Conservation (phyloP, 2,329 filamentous ascomycete genomes). For the Dactylellina leptospora region DNA sequence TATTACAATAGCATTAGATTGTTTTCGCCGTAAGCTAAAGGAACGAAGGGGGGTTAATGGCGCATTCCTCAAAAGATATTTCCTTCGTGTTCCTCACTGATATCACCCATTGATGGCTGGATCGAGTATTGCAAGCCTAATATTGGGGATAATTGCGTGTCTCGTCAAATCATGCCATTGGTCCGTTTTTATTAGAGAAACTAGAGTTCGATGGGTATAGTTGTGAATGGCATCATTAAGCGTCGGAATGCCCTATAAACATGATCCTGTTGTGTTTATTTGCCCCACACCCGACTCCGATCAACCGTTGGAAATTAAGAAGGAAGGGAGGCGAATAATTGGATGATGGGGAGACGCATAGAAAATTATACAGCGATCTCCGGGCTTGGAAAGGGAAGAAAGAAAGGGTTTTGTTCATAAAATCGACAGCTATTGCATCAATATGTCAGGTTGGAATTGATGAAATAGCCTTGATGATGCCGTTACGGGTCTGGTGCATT, state of each 20-base stretch:
- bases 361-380: background rate
- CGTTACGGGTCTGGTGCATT: constrained; percentile 10
- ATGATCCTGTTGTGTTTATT: background rate
- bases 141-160: too few species aligned
- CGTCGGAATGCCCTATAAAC: constrained; percentile 19
- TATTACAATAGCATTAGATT: background rate
- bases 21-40: constrained; percentile 30
- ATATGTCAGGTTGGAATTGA: constrained; percentile 21
- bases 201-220: constrained; percentile 12
- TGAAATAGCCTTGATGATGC: constrained; percentile 8
- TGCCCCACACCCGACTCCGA: background rate
- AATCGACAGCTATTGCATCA: background rate
- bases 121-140: constrained; percentile 18
- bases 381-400: too few species aligned
- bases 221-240: constrained; percentile 34
- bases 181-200: background rate
- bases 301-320: background rate
- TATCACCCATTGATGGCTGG: background rate
- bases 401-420: background rate
- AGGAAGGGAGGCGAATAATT: constrained; percentile 11
- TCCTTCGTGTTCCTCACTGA: too few species aligned
- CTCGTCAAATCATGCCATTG: constrained; percentile 22
- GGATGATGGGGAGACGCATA: background rate
- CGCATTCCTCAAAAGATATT: too few species aligned
- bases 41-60: background rate